Conservation (phyloP, 495 filamentous ascomycete species). For the Penicillium soppii region DNA sequence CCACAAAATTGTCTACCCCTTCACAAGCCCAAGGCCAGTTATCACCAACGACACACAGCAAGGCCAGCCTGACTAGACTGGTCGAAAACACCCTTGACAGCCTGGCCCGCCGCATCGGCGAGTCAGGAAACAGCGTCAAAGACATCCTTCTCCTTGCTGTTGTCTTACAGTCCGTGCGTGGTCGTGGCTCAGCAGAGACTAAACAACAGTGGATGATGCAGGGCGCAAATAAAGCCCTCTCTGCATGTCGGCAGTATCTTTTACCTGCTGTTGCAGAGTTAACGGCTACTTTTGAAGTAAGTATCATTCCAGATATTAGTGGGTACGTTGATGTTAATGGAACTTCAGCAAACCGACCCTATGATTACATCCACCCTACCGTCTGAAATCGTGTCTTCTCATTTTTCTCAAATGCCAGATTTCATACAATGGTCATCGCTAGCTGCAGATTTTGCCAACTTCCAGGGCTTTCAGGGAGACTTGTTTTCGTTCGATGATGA, state of each 20-base stretch:
- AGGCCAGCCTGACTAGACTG: constrained; percentile 17
- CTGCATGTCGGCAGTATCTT: constrained; percentile 21
- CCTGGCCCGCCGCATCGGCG: constrained; percentile 18
- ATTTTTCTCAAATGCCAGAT: constrained; percentile 6
- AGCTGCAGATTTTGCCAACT: constrained; percentile 20
- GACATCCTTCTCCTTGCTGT: constrained; percentile 26
- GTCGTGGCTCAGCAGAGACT: constrained; percentile 14
- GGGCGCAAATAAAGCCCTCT: constrained; percentile 20
- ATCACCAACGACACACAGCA: constrained; percentile 2
- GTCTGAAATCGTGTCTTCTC: not conserved
- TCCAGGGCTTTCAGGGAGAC: constrained; percentile 21
- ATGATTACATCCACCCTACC: not conserved
- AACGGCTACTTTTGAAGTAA: not conserved
- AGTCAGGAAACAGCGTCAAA: constrained; percentile 26
- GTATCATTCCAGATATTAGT: not conserved
- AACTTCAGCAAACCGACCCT: constrained; percentile 3
- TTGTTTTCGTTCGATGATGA: constrained; percentile 24
- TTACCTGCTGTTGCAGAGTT: constrained; percentile 7
- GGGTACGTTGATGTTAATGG: constrained; percentile 4
- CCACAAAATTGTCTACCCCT: too few relatives aligned
- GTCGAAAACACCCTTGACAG: constrained; percentile 26
- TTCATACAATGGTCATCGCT: constrained; percentile 14
- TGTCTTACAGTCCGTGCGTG: constrained; percentile 22
- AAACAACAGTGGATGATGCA: constrained; percentile 18
- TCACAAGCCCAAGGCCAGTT: too few relatives aligned